Evolutionary conservation across 768 basidiomycete species (phyloP).

Genomic region (Leccinellum rugosiceps): DNA sequence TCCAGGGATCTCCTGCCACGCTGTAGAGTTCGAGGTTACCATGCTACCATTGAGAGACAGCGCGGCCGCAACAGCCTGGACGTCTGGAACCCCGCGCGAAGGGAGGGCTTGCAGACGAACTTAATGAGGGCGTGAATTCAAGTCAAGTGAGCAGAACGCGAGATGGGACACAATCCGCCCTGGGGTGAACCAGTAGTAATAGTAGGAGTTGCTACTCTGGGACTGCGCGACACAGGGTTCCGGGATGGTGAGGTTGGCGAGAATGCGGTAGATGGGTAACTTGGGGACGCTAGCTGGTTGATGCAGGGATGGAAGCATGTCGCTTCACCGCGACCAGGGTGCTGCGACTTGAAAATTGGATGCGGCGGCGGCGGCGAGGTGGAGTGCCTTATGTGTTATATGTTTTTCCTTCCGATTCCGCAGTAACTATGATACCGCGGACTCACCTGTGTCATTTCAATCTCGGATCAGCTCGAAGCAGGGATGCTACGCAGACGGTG

Average conservation of each 20-base stretch:
- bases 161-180: no score
- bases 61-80: no score
- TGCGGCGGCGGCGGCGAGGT: neutral
- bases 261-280: neutral
- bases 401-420: neutral
- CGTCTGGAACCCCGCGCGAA: no score
- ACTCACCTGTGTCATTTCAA: neutral
- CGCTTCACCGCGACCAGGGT: neutral
- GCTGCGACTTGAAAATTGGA: neutral
- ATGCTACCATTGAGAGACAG: no score
- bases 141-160: no score
- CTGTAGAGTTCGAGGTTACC: no score
- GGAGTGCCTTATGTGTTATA: neutral
- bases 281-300: neutral
- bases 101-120: no score
- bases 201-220: constrained; percentile 2
- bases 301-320: neutral
- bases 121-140: no score
- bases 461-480: neutral
- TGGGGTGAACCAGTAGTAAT: constrained; percentile 23
- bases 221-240: constrained; percentile 10
- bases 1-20: no score
- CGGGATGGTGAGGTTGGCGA: constrained; percentile 7
- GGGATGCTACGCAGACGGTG: no score
- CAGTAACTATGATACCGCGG: neutral